Conservation (phyloP, 306 rosid genomes). For the Alnus rubra region DNA sequence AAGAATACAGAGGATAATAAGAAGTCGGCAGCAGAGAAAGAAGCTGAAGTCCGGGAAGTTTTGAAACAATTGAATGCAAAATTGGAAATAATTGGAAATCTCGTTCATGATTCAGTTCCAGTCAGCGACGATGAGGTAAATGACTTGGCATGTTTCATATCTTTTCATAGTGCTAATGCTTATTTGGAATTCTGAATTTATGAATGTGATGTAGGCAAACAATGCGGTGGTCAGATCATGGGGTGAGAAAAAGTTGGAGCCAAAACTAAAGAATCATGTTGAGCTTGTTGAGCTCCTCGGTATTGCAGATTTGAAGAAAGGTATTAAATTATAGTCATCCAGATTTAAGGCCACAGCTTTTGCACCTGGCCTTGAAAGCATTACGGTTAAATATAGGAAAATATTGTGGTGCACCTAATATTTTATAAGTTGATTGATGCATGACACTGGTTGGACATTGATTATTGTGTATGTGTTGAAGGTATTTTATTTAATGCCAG, state of each 20-base stretch:
- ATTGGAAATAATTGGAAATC: conserved; percentile 82
- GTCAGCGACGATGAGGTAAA: conserved; percentile 74
- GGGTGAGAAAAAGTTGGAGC: conserved; percentile 82
- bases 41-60: conserved; percentile 70
- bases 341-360: background rate
- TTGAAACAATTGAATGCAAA: conserved; percentile 48
- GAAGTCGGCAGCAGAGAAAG: conserved; percentile 64
- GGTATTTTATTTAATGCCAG: background rate
- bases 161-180: background rate
- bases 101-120: conserved; percentile 88
- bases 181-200: background rate
- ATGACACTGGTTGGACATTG: background rate
- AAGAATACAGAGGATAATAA: conserved; percentile 64
- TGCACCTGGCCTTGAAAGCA: background rate
- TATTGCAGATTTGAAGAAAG: conserved; percentile 74
- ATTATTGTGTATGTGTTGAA: background rate
- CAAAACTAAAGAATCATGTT: conserved; percentile 84
- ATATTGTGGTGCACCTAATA: background rate
- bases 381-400: background rate
- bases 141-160: background rate
- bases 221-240: conserved; percentile 75
- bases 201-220: conserved; percentile 50
- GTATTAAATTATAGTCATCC: conserved; percentile 27
- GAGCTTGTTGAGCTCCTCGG: conserved; percentile 83
- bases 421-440: background rate